Percentiles rank a stretch among this genome's conserved stretches.
phyloP scores from a whole-genome alignment of 495 filamentous ascomycete genomes.

The Rhypophila decipiens region DNA sequence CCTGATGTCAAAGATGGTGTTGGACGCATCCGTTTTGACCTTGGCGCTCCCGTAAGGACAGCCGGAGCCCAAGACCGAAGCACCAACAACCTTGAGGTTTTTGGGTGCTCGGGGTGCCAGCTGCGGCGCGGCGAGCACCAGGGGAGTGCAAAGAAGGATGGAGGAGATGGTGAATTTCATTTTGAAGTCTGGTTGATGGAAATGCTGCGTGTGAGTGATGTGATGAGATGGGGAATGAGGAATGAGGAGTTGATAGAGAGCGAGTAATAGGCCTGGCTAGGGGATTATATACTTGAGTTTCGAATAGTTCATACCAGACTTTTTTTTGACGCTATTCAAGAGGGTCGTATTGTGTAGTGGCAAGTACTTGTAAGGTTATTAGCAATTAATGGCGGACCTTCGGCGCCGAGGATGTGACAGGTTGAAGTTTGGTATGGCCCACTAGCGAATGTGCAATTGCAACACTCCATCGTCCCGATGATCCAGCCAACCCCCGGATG shows the following conservation, averaged over 20 bases:
- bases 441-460: neutral
- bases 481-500: neutral
- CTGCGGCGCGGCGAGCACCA: neutral
- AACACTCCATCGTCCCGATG: neutral
- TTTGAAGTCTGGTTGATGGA: neutral
- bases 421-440: neutral
- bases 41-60: conserved; percentile 13
- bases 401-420: neutral
- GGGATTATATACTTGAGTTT: neutral
- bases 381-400: neutral
- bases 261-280: neutral
- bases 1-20: conserved; percentile 12
- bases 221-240: neutral
- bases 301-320: neutral
- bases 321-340: neutral
- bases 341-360: neutral
- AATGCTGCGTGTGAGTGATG: neutral
- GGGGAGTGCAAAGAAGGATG: neutral
- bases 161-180: neutral
- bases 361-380: neutral
- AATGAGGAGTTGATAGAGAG: too few species aligned
- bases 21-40: conserved; percentile 14
- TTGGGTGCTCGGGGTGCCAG: neutral
- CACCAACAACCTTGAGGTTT: conserved; percentile 27
- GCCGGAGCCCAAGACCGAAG: conserved; percentile 20